Evolutionary conservation across 805 yeast species (phyloP).

Genomic region (Zygoascus biomembranicola): DNA sequence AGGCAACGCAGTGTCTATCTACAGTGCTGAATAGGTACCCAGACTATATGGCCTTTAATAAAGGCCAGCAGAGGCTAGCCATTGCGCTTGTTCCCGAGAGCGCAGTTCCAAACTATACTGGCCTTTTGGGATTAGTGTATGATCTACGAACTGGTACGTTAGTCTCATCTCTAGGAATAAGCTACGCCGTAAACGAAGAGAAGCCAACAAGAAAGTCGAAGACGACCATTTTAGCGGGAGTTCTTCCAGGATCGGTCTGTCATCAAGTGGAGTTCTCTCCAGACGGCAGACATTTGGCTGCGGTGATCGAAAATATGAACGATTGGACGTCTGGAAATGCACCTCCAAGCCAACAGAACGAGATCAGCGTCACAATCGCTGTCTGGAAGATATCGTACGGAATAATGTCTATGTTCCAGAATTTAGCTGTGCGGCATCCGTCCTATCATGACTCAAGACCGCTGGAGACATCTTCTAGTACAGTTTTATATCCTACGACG

Average conservation of each 20-base stretch:
- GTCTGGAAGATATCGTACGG: constrained; percentile 12
- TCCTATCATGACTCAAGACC: neutral
- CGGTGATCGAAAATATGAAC: neutral
- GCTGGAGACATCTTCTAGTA: neutral
- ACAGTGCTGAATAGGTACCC: constrained; percentile 12
- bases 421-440: neutral
- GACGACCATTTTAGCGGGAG: neutral
- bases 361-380: neutral
- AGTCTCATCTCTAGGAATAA: constrained; percentile 8
- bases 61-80: constrained; percentile 19
- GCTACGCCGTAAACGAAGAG: constrained; percentile 2
- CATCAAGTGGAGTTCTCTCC: constrained; percentile 12
- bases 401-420: constrained; percentile 11
- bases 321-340: neutral
- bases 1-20: constrained; percentile 15
- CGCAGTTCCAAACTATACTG: neutral
- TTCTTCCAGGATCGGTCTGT: constrained; percentile 2
- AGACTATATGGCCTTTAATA: constrained; percentile 17
- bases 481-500: neutral
- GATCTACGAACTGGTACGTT: constrained; percentile 16
- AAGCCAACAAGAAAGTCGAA: neutral
- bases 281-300: constrained; percentile 15
- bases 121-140: constrained; percentile 14
- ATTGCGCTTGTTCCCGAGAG: constrained; percentile 3
- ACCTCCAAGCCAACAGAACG: neutral